Percentiles rank a stretch among this genome's conserved stretches.
Evolutionary conservation across 2,329 filamentous ascomycete genomes (phyloP).

Genomic region (Penicillium sp.): DNA sequence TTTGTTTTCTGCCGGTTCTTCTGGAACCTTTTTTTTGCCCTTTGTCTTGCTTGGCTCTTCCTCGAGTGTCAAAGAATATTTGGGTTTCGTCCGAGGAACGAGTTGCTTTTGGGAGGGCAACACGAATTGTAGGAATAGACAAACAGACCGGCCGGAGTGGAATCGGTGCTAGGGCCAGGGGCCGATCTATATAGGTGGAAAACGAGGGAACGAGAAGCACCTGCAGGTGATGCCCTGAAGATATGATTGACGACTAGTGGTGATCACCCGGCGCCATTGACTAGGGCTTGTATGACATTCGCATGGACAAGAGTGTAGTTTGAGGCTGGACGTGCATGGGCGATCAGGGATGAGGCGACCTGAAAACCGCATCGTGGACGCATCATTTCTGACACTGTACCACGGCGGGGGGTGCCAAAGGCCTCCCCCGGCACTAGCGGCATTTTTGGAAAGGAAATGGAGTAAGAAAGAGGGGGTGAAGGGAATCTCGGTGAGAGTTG

Average conservation of each 20-base stretch:
- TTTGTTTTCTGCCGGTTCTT: too few relatives aligned
- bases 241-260: constrained; percentile 20
- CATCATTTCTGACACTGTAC: constrained; percentile 9
- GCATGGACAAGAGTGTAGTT: constrained; percentile 2
- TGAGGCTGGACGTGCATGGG: constrained; percentile 19
- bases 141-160: constrained; percentile 1
- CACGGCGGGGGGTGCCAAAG: too few relatives aligned
- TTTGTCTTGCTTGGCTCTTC: too few relatives aligned
- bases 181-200: constrained; percentile 9
- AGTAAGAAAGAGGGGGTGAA: neutral
- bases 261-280: constrained; percentile 26
- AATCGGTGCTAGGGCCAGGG: constrained; percentile 3
- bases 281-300: constrained; percentile 5
- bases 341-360: constrained; percentile 20
- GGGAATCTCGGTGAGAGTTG: constrained; percentile 8
- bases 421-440: neutral
- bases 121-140: too few relatives aligned
- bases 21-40: too few relatives aligned
- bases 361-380: constrained; percentile 14
- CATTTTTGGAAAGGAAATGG: neutral
- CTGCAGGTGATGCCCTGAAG: constrained; percentile 14
- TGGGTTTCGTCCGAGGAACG: constrained; percentile 3
- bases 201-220: neutral
- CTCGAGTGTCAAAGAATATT: too few relatives aligned
- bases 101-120: constrained; percentile 3